Base-by-base conservation (phyloP, 2,329 filamentous ascomycete species). In the Colletotrichum phormii region DNA sequence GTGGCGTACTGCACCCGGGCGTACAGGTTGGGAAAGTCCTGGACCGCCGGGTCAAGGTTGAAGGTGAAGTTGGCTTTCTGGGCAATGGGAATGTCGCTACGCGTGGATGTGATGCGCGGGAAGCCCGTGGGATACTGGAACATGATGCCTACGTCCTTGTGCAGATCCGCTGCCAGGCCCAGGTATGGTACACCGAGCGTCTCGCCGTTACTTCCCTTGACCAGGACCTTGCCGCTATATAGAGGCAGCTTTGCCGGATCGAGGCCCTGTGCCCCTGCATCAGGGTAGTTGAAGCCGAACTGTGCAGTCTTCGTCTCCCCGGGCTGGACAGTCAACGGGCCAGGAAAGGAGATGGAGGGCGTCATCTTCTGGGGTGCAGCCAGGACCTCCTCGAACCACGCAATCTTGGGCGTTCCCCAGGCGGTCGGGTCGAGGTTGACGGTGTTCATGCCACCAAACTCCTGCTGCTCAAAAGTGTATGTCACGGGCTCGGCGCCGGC, bases 171-270 rank as follows among this genome's bases (percentile, higher is more conserved):
- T 3, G 64, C 69, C 2, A 72, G 35, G 2, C 80, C 80, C 18
- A 79, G 35, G 75, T 82, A 82, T 3, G 81, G 81, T 13, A 82
- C 76, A 13, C 76, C 78, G 8, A 83, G 76, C n/a, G 78, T 75
- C 65, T 83, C 81, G 15, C 79, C 79, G 29, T 79, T 78, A 65
- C 77, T 79, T 13, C 76, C 77, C 33, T 76, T 77, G 63, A 82
- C 75, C n/a, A 80, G 66, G 29, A 82, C 76, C 57, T 80, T 81
- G 31, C 81, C 81, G 51, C 80, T 80, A 64, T 82, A 82, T 22
- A 82, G 64, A 3, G 81, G 81, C n/a, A 83, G 65, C 31, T 75
- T 75, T 8, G 74, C 74, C 1, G 77, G 53, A 55, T 79, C 61
- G 29, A 73, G 61, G 15, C 29, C n/a, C 29, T 71, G 68, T 26